phyloP scores from a whole-genome alignment of 2,329 filamentous ascomycete genomes.

The Pezicula carpinea region DNA sequence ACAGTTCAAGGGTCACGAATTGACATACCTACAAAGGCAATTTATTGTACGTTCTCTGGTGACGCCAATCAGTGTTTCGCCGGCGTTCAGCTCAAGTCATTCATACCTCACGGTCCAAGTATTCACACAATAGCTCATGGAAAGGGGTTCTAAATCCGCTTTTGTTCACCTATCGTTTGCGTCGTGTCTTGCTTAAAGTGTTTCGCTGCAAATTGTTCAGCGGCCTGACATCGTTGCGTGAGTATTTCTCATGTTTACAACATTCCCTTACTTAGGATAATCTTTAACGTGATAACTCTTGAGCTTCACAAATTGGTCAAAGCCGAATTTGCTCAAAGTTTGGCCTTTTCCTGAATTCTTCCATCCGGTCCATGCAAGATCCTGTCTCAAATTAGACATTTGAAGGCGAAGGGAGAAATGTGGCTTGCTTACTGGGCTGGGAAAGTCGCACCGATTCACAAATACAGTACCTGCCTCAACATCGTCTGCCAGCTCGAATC shows the following conservation, averaged over 20 bases:
- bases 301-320: conserved; percentile 92
- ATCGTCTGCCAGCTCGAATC: conserved; percentile 69
- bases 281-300: conserved; percentile 96
- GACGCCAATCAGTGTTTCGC: too few relatives aligned
- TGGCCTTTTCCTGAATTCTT: conserved; percentile 94
- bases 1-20: too few relatives aligned
- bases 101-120: too few relatives aligned
- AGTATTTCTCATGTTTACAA: not conserved
- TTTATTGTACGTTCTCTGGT: too few relatives aligned
- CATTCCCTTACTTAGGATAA: conserved; percentile 47
- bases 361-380: conserved; percentile 96
- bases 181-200: not conserved
- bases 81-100: too few relatives aligned
- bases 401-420: conserved; percentile 6
- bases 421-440: conserved; percentile 66
- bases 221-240: not conserved
- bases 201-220: conserved; percentile 1
- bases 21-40: too few relatives aligned
- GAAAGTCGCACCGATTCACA: conserved; percentile 90
- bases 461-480: conserved; percentile 95
- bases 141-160: too few relatives aligned
- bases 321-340: conserved; percentile 84
- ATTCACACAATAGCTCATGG: too few relatives aligned
- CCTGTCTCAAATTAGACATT: conserved; percentile 44
- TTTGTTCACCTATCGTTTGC: not conserved